Conservation (phyloP, 78 protist genomes). For the Dictyostelium citrinum region DNA sequence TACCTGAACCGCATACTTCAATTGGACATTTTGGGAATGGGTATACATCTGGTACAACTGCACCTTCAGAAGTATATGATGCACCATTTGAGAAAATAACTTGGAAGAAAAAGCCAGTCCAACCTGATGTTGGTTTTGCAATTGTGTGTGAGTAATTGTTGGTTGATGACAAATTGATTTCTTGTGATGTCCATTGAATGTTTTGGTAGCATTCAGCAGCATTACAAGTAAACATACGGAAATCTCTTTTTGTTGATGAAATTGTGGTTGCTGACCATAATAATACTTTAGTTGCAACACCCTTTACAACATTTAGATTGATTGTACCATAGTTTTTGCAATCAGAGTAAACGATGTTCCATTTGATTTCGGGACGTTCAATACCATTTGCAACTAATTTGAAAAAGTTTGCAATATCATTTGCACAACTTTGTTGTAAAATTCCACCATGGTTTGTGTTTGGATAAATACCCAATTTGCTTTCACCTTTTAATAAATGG, state of each 20-base stretch:
- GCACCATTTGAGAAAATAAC: neutral
- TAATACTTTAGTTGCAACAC: neutral
- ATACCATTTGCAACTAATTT: neutral
- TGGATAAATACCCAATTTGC: neutral
- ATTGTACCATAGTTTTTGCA: neutral
- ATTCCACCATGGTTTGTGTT: neutral
- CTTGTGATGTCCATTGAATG: neutral
- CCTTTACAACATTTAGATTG: neutral
- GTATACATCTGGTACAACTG: neutral
- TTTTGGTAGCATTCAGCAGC: neutral
- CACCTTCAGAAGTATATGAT: neutral
- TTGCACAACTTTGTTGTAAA: neutral
- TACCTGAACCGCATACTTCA: neutral
- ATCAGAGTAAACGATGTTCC: conserved; percentile 20
- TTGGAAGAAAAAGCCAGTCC: neutral
- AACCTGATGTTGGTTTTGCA: neutral
- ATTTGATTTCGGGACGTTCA: neutral
- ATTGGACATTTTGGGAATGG: neutral
- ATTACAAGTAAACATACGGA: neutral
- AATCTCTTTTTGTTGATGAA: conserved; percentile 34
- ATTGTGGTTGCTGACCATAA: neutral
- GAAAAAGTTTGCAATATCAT: conserved; percentile 4
- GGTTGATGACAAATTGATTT: neutral
- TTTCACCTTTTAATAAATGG: neutral
- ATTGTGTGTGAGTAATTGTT: neutral